Conservation (phyloP, 768 basidiomycete genomes). For the Cystobasidium tubakii region DNA sequence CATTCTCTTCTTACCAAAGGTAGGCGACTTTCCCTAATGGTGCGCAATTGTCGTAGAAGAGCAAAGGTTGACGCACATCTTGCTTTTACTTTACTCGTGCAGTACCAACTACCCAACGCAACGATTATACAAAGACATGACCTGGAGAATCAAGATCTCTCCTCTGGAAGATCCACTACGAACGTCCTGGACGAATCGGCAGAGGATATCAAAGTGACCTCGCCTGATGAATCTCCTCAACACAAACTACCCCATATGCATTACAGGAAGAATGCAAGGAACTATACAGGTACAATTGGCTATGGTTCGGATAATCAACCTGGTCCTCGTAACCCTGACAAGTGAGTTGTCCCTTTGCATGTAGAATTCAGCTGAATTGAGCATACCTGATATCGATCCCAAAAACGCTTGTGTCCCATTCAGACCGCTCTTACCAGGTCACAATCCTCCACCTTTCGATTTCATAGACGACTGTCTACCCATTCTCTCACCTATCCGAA, state of each 20-base stretch:
- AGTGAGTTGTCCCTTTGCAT: background rate
- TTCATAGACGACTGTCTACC: constrained; percentile 31
- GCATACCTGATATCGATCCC: background rate
- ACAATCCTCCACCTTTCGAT: constrained; percentile 30
- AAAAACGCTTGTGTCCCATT: too few relatives aligned
- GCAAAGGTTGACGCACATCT: too few relatives aligned
- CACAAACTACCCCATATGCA: background rate
- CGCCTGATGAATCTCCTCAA: background rate
- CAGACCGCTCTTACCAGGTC: constrained; percentile 29
- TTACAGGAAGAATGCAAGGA: background rate
- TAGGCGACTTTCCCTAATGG: background rate
- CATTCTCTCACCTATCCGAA: background rate
- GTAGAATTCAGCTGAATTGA: background rate
- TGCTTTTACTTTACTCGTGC: background rate
- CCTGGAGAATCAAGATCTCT: background rate
- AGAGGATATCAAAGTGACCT: background rate
- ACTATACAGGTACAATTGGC: background rate
- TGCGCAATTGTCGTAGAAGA: too few relatives aligned
- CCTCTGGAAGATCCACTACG: background rate
- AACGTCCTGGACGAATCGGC: background rate
- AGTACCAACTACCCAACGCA: constrained; percentile 30
- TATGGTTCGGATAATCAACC: constrained; percentile 7
- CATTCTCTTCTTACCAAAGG: constrained; percentile 33
- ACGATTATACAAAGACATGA: constrained; percentile 23
- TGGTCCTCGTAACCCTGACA: constrained; percentile 17